Base-by-base conservation (phyloP, 1,284 basidiomycete genomes). In the Volvariella surrecta region DNA sequence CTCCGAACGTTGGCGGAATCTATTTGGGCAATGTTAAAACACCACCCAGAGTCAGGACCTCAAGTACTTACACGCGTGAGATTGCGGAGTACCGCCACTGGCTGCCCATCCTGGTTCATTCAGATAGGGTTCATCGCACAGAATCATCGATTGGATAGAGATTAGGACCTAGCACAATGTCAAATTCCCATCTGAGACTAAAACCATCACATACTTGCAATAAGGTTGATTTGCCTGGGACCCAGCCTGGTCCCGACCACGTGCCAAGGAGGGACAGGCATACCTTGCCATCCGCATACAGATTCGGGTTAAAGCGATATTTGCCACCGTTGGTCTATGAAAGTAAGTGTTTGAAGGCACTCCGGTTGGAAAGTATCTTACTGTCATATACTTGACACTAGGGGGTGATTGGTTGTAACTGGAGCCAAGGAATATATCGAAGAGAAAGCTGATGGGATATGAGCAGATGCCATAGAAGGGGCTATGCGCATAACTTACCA, bases 111-210 rank as follows among this genome's bases (percentile, higher is more conserved):
- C 89, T 10, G 92, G 92, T 60, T 96, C 92, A 53, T 92, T 93
- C 45, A 88, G 59, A 56, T 89, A 90, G 3, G 90, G 89, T 52
- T 93, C 89, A 9, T 92, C 88, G 49, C 85, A 89, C 17, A 93
- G 65, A 50, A 94, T 93, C 82, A 95, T 87, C 4, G 87, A 89
- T 64, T 94, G 91, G 37, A 94, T 92, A n/a, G 89, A 93, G 37
- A 95, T 85, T 35, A 91, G 69, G 21, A 90, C 87, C 81, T 88
- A 8, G 53, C 13, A 37, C 17, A 45, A 42, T 20, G 20, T 49
- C 35, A 30, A 42, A 20, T n/a, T 31, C 34, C 34, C 37, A 13
- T 13, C 3, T 11, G 10, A 4, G 11, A 6, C 4, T 35, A 15
- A 19, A 7, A n/a, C 18, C 15, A 17, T 8, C 18, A 52, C 55